Base-by-base conservation (phyloP, 129 eudicot genomes). In the Erigeron canadensis region DNA sequence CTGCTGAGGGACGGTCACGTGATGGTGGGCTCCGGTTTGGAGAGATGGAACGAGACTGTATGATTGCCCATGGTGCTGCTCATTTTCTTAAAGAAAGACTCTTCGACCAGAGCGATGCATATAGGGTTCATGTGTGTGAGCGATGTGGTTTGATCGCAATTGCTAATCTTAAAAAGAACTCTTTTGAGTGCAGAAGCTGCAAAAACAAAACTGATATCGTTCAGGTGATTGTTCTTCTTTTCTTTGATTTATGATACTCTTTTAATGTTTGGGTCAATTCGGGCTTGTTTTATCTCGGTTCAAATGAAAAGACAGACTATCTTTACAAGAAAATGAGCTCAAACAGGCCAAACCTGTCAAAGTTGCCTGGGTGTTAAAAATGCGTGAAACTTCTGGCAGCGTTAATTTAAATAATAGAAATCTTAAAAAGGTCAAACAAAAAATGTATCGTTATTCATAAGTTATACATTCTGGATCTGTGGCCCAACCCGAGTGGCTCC, bases 41-140 rank as follows among this genome's bases (percentile, higher is more conserved):
- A 10, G 99, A 94, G 66, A 94, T 94, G 99, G 99, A 94, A 46
- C 80, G 99, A 8, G 99, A 94, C 65, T 94, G 99, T 42, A 94
- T 94, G 97, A 94, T 94, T 81, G 99, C 99, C 0, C 97, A 94
- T 73, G 99, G 99, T 8, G 99, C 99, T 37, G 99, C 99, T 13
- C 89, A 87, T 78, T 94, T 94, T 57, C 90, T 94, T 34, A 94
- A 94, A 73, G 99, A 94, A 57, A 79, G 99, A 63, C 81, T 94
- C 44, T 94, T 94, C 56, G 98, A 94, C 81, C 98, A 89, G 45
- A 94, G 98, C 62, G 98, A 94, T 64, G 98, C 98, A 1, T 94
- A 94, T 19, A 77, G 98, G 74, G 89, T 94, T 40, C 98, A 94
- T 57, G 97, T 89, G 1, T 94, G 98, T 67, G 96, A 94, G 82